A percentile compares a stretch with the other conserved stretches of the same genome.
Conservation (phyloP, 2,329 filamentous ascomycete genomes). For the Colletotrichum ledebouriae region DNA sequence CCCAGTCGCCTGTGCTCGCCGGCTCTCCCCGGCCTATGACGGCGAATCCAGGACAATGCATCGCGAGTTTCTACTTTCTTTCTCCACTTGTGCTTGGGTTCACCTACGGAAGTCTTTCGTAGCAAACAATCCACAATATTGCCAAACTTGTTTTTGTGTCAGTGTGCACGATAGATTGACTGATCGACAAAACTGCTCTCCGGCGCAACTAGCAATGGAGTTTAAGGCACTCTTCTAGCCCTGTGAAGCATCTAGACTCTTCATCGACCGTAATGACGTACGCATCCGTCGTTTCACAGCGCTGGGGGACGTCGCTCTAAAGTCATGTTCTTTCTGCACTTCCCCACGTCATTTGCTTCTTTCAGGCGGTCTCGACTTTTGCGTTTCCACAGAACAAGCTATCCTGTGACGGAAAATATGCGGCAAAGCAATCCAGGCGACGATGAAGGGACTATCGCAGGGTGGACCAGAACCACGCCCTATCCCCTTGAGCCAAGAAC, state of each 20-base stretch:
- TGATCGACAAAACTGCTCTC: constrained; percentile 10
- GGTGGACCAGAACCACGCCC: constrained; percentile 1
- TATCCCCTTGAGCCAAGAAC: constrained; percentile 11
- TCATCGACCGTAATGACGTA: constrained; percentile 30
- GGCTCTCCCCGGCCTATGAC: constrained; percentile 38
- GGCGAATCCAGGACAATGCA: constrained; percentile 39
- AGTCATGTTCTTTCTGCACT: not conserved
- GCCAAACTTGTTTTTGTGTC: constrained; percentile 22
- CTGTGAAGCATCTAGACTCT: constrained; percentile 41
- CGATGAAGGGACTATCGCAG: constrained; percentile 6
- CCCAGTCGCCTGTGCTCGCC: constrained; percentile 30
- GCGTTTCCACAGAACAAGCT: constrained; percentile 23
- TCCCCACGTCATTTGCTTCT: constrained; percentile 8
- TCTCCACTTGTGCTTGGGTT: not conserved
- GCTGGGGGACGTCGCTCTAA: constrained; percentile 14
- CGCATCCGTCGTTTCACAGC: constrained; percentile 31
- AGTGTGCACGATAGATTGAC: not conserved
- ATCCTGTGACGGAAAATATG: constrained; percentile 14
- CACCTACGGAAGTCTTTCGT: no score
- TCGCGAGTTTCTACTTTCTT: constrained; percentile 1
- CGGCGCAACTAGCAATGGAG: not conserved
- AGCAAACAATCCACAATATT: constrained; percentile 24
- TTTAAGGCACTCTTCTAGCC: constrained; percentile 17
- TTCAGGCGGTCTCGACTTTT: not conserved
- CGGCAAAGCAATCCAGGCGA: constrained; percentile 6